phyloP scores from a whole-genome alignment of 768 basidiomycete genomes.

The Hericium alpestre region DNA sequence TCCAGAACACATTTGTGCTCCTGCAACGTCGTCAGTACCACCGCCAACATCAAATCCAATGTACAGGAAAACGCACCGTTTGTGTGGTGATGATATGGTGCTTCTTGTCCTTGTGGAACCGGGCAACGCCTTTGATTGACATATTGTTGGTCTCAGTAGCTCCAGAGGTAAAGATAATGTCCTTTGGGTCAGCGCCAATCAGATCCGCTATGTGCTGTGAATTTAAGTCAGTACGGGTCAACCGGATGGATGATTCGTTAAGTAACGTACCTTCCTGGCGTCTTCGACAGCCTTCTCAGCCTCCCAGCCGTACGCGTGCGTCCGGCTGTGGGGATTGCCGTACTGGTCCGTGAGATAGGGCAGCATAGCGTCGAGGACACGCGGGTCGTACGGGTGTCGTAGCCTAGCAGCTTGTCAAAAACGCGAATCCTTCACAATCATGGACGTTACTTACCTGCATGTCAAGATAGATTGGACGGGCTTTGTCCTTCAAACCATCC shows the following conservation, averaged over 20 bases:
- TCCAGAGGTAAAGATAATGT: slow-evolving; percentile 94
- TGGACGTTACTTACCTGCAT: slow-evolving; percentile 61
- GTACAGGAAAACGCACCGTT: slow-evolving; percentile 46
- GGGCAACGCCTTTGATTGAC: slow-evolving; percentile 92
- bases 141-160: slow-evolving; percentile 98
- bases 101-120: slow-evolving; percentile 90
- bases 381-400: slow-evolving; percentile 96
- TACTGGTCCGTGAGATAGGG: slow-evolving; percentile 92
- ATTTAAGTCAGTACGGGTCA: neutral
- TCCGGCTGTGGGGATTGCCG: slow-evolving; percentile 96
- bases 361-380: slow-evolving; percentile 94
- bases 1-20: slow-evolving; percentile 99
- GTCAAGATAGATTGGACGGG: slow-evolving; percentile 92
- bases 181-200: slow-evolving; percentile 90
- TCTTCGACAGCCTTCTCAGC: slow-evolving; percentile 91
- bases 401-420: slow-evolving; percentile 42
- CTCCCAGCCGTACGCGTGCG: slow-evolving; percentile 99
- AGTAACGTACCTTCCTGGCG: slow-evolving; percentile 59
- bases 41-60: neutral
- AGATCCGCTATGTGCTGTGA: slow-evolving; percentile 80
- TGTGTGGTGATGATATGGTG: slow-evolving; percentile 90
- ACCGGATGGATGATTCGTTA: neutral
- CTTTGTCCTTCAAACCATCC: slow-evolving; percentile 44
- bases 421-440: too few species aligned
- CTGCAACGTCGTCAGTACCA: slow-evolving; percentile 27